Evolutionary conservation across 1,139 yeast species (phyloP).

Genomic region (Suzukiozyma palmioleophila): DNA sequence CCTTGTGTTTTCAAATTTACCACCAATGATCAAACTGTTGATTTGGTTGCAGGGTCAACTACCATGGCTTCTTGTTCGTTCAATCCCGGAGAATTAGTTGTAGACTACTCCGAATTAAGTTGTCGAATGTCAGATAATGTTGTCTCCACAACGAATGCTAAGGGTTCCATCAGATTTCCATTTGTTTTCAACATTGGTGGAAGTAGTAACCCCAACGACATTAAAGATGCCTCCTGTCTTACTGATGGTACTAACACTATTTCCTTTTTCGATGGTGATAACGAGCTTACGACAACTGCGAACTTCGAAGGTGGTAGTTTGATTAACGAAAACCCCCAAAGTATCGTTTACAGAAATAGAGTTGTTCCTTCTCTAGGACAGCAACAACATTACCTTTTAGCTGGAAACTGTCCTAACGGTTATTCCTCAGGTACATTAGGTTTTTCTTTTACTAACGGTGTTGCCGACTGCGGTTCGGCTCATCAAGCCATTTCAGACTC

Average conservation of each 20-base stretch:
- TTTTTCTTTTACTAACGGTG: constrained; percentile 7
- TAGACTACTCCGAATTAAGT: constrained; percentile 18
- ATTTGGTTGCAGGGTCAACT: constrained; percentile 14
- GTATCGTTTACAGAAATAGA: constrained; percentile 9
- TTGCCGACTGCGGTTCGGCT: constrained; percentile 20
- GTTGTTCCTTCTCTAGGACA: constrained; percentile 14
- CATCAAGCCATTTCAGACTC: constrained; percentile 18
- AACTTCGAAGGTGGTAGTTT: constrained; percentile 11
- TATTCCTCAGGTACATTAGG: constrained; percentile 22
- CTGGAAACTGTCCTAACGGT: constrained; percentile 22
- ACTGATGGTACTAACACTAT: constrained; percentile 22
- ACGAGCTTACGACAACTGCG: constrained; percentile 14
- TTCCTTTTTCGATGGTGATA: constrained; percentile 25
- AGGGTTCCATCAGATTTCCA: constrained; percentile 24
- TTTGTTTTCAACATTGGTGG: constrained; percentile 25
- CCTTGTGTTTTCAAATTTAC: constrained; percentile 32
- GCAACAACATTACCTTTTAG: constrained; percentile 15
- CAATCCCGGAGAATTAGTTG: constrained; percentile 19
- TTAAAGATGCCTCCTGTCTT: constrained; percentile 17
- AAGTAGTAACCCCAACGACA: constrained; percentile 16
- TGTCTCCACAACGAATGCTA: constrained; percentile 10
- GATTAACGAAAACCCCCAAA: constrained; percentile 2
- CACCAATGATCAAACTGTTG: constrained; percentile 11
- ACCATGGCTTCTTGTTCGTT: constrained; percentile 25
- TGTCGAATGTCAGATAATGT: constrained; percentile 21